Evolutionary conservation across 83 land plant species (phyloP).

Genomic region (Picea mariana): DNA sequence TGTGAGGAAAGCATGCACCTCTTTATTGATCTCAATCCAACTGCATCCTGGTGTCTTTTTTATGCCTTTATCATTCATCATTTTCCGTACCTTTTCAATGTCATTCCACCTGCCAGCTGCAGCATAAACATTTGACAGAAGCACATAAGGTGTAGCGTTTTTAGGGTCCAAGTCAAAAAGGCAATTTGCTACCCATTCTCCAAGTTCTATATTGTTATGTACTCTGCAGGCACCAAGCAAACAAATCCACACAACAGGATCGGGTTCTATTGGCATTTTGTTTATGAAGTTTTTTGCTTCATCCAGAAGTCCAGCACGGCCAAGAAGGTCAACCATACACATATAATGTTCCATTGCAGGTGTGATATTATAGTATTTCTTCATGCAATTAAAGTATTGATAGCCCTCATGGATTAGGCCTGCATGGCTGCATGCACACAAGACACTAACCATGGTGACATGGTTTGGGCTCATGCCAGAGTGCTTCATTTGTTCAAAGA

Average conservation of each 20-base stretch:
- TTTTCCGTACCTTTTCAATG: slow-evolving; percentile 19
- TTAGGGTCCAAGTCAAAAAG: slow-evolving; percentile 21
- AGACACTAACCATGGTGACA: slow-evolving; percentile 22
- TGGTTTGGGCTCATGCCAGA: slow-evolving; percentile 25
- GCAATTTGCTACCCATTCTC: slow-evolving; percentile 14
- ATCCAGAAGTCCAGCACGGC: slow-evolving; percentile 30
- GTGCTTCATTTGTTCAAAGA: slow-evolving; percentile 26
- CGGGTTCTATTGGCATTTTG: slow-evolving; percentile 17
- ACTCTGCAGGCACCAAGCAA: no score
- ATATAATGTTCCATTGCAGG: slow-evolving; percentile 32
- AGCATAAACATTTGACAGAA: slow-evolving; percentile 35
- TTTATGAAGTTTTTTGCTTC: slow-evolving; percentile 28
- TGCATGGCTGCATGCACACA: slow-evolving; percentile 32
- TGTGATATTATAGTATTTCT: slow-evolving; percentile 12
- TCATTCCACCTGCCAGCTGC: slow-evolving; percentile 21
- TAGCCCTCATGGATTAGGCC: slow-evolving; percentile 28
- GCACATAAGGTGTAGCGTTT: slow-evolving; percentile 21
- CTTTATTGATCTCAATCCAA: slow-evolving; percentile 27
- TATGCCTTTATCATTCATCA: slow-evolving; percentile 28
- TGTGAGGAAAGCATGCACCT: slow-evolving; percentile 18
- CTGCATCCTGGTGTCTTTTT: slow-evolving; percentile 33
- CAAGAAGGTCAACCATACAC: slow-evolving; percentile 36
- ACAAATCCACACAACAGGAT: no score
- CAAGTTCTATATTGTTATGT: slow-evolving; percentile 19
- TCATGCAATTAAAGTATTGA: slow-evolving; percentile 27